These are phyloP conservation scores for Tillandsia fasciculata DNA, from an alignment of 176 grass and related monocot species.

Conservation along the genomic window DNA sequence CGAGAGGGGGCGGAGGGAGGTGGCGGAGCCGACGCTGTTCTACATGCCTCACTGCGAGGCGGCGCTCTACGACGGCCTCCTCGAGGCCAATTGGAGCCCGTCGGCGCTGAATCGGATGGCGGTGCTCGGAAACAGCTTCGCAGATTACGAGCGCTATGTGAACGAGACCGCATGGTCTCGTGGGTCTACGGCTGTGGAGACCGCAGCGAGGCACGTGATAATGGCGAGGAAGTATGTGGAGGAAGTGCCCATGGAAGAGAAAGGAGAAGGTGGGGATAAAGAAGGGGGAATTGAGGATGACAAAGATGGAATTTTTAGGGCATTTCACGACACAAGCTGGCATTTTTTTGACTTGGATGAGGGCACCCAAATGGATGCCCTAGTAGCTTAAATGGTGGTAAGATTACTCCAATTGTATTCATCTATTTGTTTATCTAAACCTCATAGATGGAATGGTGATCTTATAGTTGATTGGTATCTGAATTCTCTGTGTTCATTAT, in stretches of 20 bases:
- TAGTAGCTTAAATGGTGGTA: background rate
- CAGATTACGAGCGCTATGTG: constrained; percentile 31
- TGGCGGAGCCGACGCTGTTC: constrained; percentile 52
- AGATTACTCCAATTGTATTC: background rate
- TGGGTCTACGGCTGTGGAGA: constrained; percentile 18
- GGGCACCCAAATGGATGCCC: constrained; percentile 17
- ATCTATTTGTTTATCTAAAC: background rate
- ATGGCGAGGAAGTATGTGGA: constrained; percentile 26
- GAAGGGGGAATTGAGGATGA: constrained; percentile 7
- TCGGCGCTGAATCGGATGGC: constrained; percentile 35
- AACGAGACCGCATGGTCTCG: constrained; percentile 16
- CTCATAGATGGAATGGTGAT: background rate
- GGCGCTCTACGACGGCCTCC: constrained; percentile 53
- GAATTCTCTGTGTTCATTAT: background rate
- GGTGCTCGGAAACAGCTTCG: constrained; percentile 77
- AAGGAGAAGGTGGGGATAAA: constrained; percentile 2
- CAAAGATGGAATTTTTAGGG: constrained; percentile 31
- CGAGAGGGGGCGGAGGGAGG: constrained; percentile 50
- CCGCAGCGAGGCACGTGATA: constrained; percentile 37
- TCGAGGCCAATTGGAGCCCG: constrained; percentile 56
- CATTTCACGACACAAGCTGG: constrained; percentile 87
- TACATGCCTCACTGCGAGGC: constrained; percentile 91
- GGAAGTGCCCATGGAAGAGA: constrained; percentile 43
- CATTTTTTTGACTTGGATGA: constrained; percentile 69
- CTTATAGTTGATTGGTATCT: background rate